phyloP scores from a whole-genome alignment of 768 basidiomycete species.

The Sporobolomyces phaffii region DNA sequence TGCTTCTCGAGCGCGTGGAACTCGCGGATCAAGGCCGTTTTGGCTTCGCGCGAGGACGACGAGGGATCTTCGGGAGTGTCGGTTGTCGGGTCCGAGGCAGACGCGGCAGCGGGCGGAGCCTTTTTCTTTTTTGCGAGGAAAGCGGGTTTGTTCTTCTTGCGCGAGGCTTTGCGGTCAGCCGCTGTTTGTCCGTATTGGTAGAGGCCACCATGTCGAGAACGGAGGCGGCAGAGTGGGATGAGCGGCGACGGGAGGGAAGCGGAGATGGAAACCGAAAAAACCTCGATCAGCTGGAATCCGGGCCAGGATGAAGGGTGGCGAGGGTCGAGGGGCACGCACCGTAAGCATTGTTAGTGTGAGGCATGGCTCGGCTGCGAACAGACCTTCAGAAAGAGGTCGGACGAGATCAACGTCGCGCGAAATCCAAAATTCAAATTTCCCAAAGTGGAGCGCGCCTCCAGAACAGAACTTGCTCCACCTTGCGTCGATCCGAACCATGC shows the following conservation, averaged over 20 bases:
- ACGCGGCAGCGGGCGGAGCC: not conserved
- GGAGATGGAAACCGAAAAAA: too few species aligned
- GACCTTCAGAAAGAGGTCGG: too few species aligned
- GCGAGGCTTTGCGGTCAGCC: conserved; percentile 19
- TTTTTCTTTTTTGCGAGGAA: conserved; percentile 18
- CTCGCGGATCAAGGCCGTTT: conserved; percentile 28
- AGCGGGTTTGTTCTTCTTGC: conserved; percentile 11
- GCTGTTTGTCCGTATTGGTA: not conserved
- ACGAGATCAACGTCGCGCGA: not conserved
- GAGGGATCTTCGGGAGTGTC: too few species aligned
- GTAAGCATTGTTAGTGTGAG: conserved; percentile 32
- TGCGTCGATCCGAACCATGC: too few species aligned
- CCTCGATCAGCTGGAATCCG: too few species aligned
- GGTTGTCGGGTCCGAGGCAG: not conserved
- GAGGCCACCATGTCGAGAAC: not conserved
- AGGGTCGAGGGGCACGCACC: too few species aligned
- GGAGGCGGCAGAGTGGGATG: not conserved
- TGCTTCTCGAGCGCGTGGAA: conserved; percentile 41
- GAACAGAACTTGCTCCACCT: not conserved
- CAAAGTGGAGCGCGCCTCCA: too few species aligned
- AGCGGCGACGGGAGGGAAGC: not conserved
- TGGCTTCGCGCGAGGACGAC: conserved; percentile 6
- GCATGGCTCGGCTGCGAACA: conserved; percentile 2
- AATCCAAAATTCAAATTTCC: not conserved
- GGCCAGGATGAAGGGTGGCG: not conserved